Evolutionary conservation across 1,284 basidiomycete genomes (phyloP).

Genomic region (Cryptococcus sp.): DNA sequence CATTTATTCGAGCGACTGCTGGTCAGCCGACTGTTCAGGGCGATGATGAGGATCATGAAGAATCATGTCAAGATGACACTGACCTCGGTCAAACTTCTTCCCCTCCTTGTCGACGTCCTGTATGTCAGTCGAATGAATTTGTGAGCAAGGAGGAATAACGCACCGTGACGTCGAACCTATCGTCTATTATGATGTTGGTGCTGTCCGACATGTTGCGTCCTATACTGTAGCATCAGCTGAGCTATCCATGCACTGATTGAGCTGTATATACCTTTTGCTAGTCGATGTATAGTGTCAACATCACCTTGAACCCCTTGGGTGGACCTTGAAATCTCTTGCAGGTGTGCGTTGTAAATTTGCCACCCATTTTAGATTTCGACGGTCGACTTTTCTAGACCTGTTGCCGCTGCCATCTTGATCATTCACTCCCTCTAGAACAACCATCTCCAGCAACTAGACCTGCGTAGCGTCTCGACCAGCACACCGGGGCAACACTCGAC

Average conservation of each 20-base stretch:
- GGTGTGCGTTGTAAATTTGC: too few relatives aligned
- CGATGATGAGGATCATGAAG: too few relatives aligned
- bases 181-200: conserved; percentile 63
- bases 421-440: background rate
- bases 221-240: background rate
- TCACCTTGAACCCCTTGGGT: too few relatives aligned
- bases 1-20: conserved; percentile 77
- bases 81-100: conserved; percentile 95
- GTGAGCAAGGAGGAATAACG: conserved; percentile 8
- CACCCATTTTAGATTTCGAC: background rate
- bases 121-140: conserved; percentile 1
- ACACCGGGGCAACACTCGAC: too few relatives aligned
- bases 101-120: conserved; percentile 77
- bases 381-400: background rate
- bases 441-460: too few relatives aligned
- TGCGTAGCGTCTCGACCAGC: too few relatives aligned
- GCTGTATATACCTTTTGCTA: too few relatives aligned
- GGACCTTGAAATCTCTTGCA: background rate
- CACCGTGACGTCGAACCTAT: conserved; percentile 75
- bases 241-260: too few relatives aligned
- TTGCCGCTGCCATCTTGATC: background rate
- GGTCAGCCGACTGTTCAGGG: background rate
- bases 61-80: conserved; percentile 20
- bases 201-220: conserved; percentile 18
- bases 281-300: background rate